Base-by-base conservation (phyloP, 2,329 filamentous ascomycete species). In the Emergomyces africanus region DNA sequence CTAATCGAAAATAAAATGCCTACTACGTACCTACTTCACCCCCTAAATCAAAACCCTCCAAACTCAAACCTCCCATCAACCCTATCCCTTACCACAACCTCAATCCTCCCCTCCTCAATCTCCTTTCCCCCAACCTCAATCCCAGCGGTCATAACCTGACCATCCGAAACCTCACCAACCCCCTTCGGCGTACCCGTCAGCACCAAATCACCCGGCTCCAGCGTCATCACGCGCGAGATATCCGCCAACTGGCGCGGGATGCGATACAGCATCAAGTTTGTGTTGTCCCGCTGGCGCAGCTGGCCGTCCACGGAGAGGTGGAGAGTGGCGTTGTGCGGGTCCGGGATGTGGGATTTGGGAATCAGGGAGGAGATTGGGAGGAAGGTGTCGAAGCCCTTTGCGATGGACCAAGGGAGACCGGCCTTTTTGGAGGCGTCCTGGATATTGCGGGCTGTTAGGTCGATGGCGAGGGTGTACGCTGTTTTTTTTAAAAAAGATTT, bases 371-470 rank as follows among this genome's bases (percentile, higher is more conserved):
- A 89, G 69, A 99, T 82, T 60, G 94, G 94, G 57, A 95, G 81
- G 78, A 99, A 99, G 2, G 94, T 97, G 74, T 99, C 94, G 72
- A 97, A 99, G 53, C 94, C 94, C 79, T 99, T 99, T 66, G 89
- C 87, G 65, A 96, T 96, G 68, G 86, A 85, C 94, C 94, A 99
- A 8, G 94, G 94, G 18, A 97, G 84, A 41, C 94, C 90, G 79
- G 94, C 96, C 77, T 88, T 90, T 83, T 97, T 99, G 64, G 92
- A 92, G 77, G 96, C 90, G 67, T 96, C 89, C 76, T 99, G 94
- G 6, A 89, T 83, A 74, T 97, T 97, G 65, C 94, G 88, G 0
- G 88, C 94, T 10, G 94, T 99, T 89, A 99, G 95, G 76, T 99
- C 94, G 68, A 99, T 96, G 66, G 88, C 85, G 53, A 97, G 81